phyloP scores from a whole-genome alignment of 2,329 filamentous ascomycete species.

The Hypoxylon sp. region DNA sequence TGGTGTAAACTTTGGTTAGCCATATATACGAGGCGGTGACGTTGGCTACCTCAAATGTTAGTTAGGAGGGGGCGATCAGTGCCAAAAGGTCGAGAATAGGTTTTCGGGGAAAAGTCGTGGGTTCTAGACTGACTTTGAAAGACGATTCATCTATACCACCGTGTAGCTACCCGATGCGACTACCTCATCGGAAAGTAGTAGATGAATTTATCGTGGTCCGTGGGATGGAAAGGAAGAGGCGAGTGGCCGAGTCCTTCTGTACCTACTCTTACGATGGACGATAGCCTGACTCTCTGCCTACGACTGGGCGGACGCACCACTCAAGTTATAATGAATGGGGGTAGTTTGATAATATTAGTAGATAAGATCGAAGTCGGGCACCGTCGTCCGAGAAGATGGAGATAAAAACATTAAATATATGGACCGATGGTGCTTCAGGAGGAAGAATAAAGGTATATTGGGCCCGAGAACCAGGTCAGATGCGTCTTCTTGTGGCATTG shows the following conservation, averaged over 20 bases:
- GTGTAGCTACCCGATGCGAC: conserved; percentile 29
- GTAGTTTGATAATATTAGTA: conserved; percentile 11
- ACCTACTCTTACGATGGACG: conserved; percentile 10
- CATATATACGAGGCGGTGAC: conserved; percentile 12
- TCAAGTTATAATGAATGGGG: conserved; percentile 3
- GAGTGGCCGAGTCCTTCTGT: conserved; percentile 14
- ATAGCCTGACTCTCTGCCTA: conserved; percentile 3
- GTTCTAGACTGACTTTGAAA: conserved; percentile 36
- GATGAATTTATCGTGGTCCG: conserved; percentile 30
- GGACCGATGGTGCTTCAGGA: conserved; percentile 3
- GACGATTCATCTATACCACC: conserved; percentile 44
- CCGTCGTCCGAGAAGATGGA: conserved; percentile 5
- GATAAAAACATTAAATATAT: conserved; percentile 12
- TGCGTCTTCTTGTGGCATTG: conserved; percentile 33
- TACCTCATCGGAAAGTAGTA: conserved; percentile 26
- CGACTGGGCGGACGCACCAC: conserved; percentile 8
- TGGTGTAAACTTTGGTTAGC: conserved; percentile 46
- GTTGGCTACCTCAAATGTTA: conserved; percentile 32
- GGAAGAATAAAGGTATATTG: conserved; percentile 10
- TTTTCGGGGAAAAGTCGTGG: conserved; percentile 30
- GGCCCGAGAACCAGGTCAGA: conserved; percentile 14
- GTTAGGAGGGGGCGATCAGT: conserved; percentile 29
- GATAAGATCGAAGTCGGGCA: conserved; percentile 1
- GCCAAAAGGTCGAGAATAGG: conserved; percentile 34
- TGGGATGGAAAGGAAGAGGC: conserved; percentile 8